phyloP scores from a whole-genome alignment of 768 basidiomycete species.

The Paxillus involutus region DNA sequence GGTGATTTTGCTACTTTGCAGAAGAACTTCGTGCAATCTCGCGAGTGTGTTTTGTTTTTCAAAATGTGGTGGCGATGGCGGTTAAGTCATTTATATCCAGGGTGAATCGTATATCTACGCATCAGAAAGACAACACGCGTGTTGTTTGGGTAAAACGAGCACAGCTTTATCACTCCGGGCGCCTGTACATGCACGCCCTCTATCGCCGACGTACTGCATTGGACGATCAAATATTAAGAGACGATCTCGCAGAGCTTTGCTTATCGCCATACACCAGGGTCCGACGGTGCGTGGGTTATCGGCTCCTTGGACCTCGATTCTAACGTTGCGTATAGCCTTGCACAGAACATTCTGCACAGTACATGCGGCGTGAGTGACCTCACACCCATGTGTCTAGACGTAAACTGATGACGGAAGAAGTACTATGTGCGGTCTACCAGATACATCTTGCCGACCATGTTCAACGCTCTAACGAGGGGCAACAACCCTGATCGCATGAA shows the following conservation, averaged over 20 bases:
- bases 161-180: constrained; percentile 72
- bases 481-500: constrained; percentile 94
- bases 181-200: constrained; percentile 74
- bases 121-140: constrained; percentile 76
- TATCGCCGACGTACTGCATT: constrained; percentile 72
- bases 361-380: constrained; percentile 56
- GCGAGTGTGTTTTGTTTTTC: constrained; percentile 22
- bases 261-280: constrained; percentile 80
- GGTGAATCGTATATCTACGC: constrained; percentile 63
- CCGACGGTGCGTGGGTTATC: constrained; percentile 51
- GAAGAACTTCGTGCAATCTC: constrained; percentile 38
- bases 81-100: constrained; percentile 31
- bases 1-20: constrained; percentile 60
- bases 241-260: constrained; percentile 70
- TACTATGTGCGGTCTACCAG: constrained; percentile 73
- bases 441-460: constrained; percentile 58
- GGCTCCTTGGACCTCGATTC: not conserved
- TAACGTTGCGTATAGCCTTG: constrained; percentile 46
- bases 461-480: constrained; percentile 64
- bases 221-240: constrained; percentile 64
- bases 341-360: constrained; percentile 63
- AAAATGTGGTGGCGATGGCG: not conserved
- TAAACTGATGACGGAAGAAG: constrained; percentile 34
- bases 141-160: constrained; percentile 76
- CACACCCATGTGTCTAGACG: not conserved